A percentile compares a stretch with the other conserved stretches of the same genome.
Evolutionary conservation across 2,329 filamentous ascomycete species (phyloP).

Genomic region (Fusarium solani-melongenae): DNA sequence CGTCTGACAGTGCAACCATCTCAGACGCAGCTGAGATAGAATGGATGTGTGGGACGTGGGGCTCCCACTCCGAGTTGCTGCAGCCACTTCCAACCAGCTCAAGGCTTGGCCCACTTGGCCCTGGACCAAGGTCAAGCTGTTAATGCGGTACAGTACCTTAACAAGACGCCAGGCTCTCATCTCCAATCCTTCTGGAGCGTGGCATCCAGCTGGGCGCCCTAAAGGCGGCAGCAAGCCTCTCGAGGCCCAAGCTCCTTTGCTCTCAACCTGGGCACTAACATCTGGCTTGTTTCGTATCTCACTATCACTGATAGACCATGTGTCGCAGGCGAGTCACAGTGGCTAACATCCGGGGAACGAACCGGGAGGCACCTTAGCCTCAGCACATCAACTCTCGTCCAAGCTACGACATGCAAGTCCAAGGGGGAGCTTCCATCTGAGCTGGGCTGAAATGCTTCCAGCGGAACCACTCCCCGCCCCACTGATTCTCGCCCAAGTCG

Average conservation of each 20-base stretch:
- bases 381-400: neutral
- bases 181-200: conserved; percentile 9
- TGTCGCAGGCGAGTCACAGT: neutral
- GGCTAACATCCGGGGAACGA: conserved; percentile 29
- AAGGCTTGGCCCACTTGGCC: conserved; percentile 29
- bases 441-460: conserved; percentile 13
- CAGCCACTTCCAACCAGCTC: conserved; percentile 38
- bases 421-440: conserved; percentile 12
- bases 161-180: conserved; percentile 1
- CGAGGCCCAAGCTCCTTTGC: conserved; percentile 37
- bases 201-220: conserved; percentile 1
- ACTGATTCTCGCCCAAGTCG: conserved; percentile 25
- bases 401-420: conserved; percentile 3
- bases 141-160: conserved; percentile 36
- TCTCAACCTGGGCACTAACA: conserved; percentile 13
- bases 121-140: conserved; percentile 24
- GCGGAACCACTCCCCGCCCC: conserved; percentile 33
- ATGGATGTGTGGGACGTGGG: conserved; percentile 32
- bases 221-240: conserved; percentile 9
- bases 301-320: conserved; percentile 19
- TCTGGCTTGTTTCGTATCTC: conserved; percentile 11
- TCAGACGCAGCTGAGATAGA: conserved; percentile 32
- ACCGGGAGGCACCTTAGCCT: conserved; percentile 18
- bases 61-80: conserved; percentile 32
- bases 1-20: conserved; percentile 42